phyloP scores from a whole-genome alignment of 371 early-diverging fungal species.

The Mucor sp. region DNA sequence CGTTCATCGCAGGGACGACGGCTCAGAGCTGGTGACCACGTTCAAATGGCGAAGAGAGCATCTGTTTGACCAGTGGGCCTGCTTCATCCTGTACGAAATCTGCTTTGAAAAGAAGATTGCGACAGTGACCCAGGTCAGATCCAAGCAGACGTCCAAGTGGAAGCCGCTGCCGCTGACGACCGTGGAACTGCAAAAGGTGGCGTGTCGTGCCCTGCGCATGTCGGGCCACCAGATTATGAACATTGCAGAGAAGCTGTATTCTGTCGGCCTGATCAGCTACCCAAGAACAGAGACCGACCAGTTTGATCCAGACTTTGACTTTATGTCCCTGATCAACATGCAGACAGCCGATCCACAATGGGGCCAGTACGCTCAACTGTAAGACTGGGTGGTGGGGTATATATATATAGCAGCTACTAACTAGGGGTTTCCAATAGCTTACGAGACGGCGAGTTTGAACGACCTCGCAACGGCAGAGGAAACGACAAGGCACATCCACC shows the following conservation, averaged over 20 bases:
- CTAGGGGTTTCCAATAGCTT: no score
- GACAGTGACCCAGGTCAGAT: slow-evolving; percentile 57
- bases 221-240: slow-evolving; percentile 86
- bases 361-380: slow-evolving; percentile 73
- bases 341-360: slow-evolving; percentile 65
- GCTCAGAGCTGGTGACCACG: slow-evolving; percentile 42
- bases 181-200: slow-evolving; percentile 93
- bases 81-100: slow-evolving; percentile 71
- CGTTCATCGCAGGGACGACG: neutral
- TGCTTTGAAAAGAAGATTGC: slow-evolving; percentile 70
- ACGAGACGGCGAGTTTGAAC: slow-evolving; percentile 71
- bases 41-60: slow-evolving; percentile 80
- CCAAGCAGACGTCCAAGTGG: slow-evolving; percentile 81
- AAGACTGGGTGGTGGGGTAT: no score
- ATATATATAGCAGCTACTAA: no score
- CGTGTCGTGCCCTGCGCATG: slow-evolving; percentile 71
- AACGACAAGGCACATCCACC: slow-evolving; percentile 99
- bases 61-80: slow-evolving; percentile 78
- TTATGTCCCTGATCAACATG: slow-evolving; percentile 65
- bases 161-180: slow-evolving; percentile 95
- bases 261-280: slow-evolving; percentile 94
- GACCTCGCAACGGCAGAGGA: slow-evolving; percentile 89
- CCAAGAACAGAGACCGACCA: slow-evolving; percentile 99
- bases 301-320: slow-evolving; percentile 82
- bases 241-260: slow-evolving; percentile 89